Base-by-base conservation (phyloP, 2,329 filamentous ascomycete genomes). In the Exophiala sp. region DNA sequence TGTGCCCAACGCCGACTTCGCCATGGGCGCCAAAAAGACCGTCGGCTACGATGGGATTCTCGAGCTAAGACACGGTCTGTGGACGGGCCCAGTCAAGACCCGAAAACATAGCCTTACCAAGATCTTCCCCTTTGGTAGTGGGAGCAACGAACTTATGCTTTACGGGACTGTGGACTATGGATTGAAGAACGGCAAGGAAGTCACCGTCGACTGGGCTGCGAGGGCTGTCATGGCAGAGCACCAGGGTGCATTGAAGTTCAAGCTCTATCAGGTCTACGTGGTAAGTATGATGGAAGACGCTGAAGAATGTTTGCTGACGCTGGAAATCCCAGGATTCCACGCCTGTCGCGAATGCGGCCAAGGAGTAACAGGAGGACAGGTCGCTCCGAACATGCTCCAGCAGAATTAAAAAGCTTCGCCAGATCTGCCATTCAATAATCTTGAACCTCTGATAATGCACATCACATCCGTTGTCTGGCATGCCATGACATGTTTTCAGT, bases 121-220 rank as follows among this genome's bases (percentile, higher is more conserved):
- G 66, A 71, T 82, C 34, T 81, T 77, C 62, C 72, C 78, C 0
- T 80, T 78, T 63, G 75, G 76, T 6, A 53, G 68, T 2, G 66
- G 69, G 36, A 65, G 72, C 1, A 66, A 76, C 29, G 77, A 82
- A 58, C 71, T 79, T 14, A 82, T 83, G 79, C 61, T 82, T 3
- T 75, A 75, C 59, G 79, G 79, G 1, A 77, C 66, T 3, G 80
- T 82, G 10, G 72, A 72, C 39, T 82, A 81, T 65, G 72, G 63
- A 11, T 62, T 82, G 50, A 80, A 79, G 62, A 76, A 77, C 62
- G 80, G 78, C 12, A 71, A 71, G 24, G 68, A 71, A 47, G 67
- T 68, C 3, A 63, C 63, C 2, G 65, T 80, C 3, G 78, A 81
- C 9, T 84, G 81, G 81, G 77, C 78, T 14, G 81, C 74, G 20